phyloP scores from a whole-genome alignment of 192 early-diverging fungal species.

The Entophlyctis luteolus region DNA sequence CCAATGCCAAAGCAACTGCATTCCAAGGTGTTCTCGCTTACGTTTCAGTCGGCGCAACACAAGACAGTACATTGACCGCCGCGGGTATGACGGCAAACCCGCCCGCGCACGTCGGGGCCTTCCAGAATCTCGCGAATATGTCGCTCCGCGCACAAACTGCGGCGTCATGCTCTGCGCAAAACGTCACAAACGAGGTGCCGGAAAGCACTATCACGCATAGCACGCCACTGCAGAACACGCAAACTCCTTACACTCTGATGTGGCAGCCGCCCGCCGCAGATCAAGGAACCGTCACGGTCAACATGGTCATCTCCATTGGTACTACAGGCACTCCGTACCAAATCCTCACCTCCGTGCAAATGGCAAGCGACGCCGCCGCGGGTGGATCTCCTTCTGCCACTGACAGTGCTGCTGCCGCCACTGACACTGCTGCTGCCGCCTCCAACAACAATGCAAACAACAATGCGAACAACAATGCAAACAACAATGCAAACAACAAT shows the following conservation, averaged over 20 bases:
- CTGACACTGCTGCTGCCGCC: too few relatives aligned
- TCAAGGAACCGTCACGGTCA: conserved; percentile 4
- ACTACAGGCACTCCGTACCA: neutral
- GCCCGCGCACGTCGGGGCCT: conserved; percentile 5
- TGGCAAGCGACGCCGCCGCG: neutral
- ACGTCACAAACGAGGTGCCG: conserved; percentile 25
- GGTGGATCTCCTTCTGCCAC: too few relatives aligned
- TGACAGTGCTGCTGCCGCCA: neutral
- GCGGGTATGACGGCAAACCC: neutral
- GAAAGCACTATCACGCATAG: conserved; percentile 36
- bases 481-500: too few relatives aligned
- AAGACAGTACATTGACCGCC: conserved; percentile 17
- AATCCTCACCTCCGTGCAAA: conserved; percentile 3
- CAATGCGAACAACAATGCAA: too few relatives aligned
- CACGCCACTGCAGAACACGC: neutral
- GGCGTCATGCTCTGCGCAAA: conserved; percentile 21
- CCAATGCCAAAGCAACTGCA: neutral
- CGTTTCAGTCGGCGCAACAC: conserved; percentile 22
- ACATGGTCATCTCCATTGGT: conserved; percentile 10
- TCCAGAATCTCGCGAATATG: neutral
- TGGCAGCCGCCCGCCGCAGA: conserved; percentile 12
- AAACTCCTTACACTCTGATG: neutral
- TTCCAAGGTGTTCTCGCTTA: conserved; percentile 33
- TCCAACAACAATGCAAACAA: too few relatives aligned
- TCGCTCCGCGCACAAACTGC: conserved; percentile 39